Conservation (phyloP, 257 asterid genomes). For the Scutellaria galericulata region DNA sequence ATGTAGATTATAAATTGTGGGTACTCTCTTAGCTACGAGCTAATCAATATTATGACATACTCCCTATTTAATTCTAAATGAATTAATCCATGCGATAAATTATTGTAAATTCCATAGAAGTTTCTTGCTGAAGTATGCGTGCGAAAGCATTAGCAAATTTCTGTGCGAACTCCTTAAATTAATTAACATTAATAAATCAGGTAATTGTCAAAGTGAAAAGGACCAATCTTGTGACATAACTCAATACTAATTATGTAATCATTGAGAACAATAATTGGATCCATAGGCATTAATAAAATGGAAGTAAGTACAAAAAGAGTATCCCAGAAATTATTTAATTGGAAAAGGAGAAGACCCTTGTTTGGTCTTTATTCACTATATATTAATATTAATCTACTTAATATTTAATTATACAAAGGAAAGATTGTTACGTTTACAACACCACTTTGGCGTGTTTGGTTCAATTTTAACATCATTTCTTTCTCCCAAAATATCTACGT, state of each 20-base stretch:
- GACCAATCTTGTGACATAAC: constrained; percentile 47
- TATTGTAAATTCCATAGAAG: not conserved
- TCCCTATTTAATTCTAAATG: too few relatives aligned
- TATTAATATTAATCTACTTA: not conserved
- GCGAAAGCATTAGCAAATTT: constrained; percentile 35
- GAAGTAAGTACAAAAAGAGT: constrained; percentile 41
- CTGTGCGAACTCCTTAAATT: constrained; percentile 6
- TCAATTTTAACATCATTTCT: not conserved
- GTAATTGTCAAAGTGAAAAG: constrained; percentile 40
- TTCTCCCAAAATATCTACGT: not conserved
- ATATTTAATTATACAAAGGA: constrained; percentile 13
- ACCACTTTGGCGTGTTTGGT: constrained; percentile 16
- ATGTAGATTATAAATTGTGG: too few relatives aligned
- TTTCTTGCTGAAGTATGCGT: constrained; percentile 28
- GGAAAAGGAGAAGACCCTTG: constrained; percentile 39
- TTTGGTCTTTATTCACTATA: constrained; percentile 34
- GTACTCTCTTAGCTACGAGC: too few relatives aligned
- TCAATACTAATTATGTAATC: constrained; percentile 30
- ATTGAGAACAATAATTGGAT: constrained; percentile 53
- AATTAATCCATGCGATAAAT: too few relatives aligned
- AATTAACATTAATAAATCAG: constrained; percentile 22
- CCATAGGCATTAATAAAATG: constrained; percentile 26
- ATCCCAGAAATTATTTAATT: constrained; percentile 31
- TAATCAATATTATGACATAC: too few relatives aligned
- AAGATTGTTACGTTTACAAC: constrained; percentile 42